Evolutionary conservation across 495 filamentous ascomycete genomes (phyloP), one percentile per base, ranked within the genome.

Genomic region (Xylaria nigripes): DNA sequence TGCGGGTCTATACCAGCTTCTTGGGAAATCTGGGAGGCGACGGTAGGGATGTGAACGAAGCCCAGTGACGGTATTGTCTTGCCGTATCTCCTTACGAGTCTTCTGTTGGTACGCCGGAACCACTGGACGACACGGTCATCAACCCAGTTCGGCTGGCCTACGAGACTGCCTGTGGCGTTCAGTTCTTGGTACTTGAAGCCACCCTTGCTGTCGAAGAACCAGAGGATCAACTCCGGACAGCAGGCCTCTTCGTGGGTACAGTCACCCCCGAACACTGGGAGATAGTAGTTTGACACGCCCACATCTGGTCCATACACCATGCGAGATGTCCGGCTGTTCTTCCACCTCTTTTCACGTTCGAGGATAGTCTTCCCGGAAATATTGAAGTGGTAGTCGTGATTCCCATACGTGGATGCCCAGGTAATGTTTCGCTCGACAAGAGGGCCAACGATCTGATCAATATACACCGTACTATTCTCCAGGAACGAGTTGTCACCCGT

Each of bases 161-260:
- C 56, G 1, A 52, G 66, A 8, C 66, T 52, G 6, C 57, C 63
- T 0, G 61, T 16, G 10, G 71, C 57, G 12, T 74, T 58, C 7
- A 63, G 61, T 15, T 75, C 66, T 41, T 82, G 77, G 58, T 75
- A 81, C 23, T 68, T 58, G 43, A 71, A 72, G 0, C 86, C 86
- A 34, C 86, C 86, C 30, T 76, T 75, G 49, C 75, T 80, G 63
- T 90, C 86, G 60, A 90, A 89, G 70, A 89, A 89, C 83, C 84
- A 90, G 27, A 89, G 73, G 3, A 90, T 57, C 12, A 84, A 68
- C 12, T 66, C 66, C 0, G 69, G 67, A 0, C 65, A 29, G 41
- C 69, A 65, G 9, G 51, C 29, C 12, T 19, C 12, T 42, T 54
- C 48, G 5, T 19, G 22, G 34, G n/a, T 22, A 51, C 71, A 72